Evolutionary conservation across 164 flowering plant species (phyloP), one percentile per base, ranked within the genome.

Genomic region (Umbellularia californica): DNA sequence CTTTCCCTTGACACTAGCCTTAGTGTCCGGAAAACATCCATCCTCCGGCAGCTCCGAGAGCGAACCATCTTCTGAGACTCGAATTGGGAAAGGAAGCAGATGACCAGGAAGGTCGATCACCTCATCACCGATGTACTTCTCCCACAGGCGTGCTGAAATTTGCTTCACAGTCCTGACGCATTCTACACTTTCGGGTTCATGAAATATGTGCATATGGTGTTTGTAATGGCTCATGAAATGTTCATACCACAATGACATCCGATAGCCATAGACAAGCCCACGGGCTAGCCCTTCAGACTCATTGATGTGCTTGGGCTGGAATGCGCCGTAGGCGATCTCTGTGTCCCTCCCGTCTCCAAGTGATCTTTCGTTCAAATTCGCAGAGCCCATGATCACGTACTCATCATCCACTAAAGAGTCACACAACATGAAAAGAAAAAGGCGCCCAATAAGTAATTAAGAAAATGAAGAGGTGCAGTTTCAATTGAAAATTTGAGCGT

Each of bases 301-400:
- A 50, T 70, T 71, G 58, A 88, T 41, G 68, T 88, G 90, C 23
- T 81, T 24, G 1, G 95, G 95, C 51, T 91, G 93, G 79, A 76
- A 91, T 22, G 80, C 92, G 19, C 95, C 95, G 85, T 88, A 87
- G 3, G 93, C 93, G n/a, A 91, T 89, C 85, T 91, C 95, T 0
- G 90, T 66, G 77, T 91, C 95, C 74, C 93, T 81, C 1, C 76
- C 86, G 17, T 93, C 95, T 30, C 86, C 92, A 89, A 91, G 88
- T 58, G 95, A 91, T 64, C 93, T 85, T 60, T 91, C 89, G 77
- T 91, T 91, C 74, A 91, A 86, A 83, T 91, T 91, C n/a, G 95
- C 93, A 0, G 95, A 91, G 69, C 95, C 93, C 23, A 91, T 62
- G 69, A 91, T 88, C 67, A 91, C 89, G 82, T 91, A 91, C 70